These are phyloP conservation scores for Chalciporus sp. DNA, from an alignment of 1,284 basidiomycete genomes.

Conservation along the genomic window DNA sequence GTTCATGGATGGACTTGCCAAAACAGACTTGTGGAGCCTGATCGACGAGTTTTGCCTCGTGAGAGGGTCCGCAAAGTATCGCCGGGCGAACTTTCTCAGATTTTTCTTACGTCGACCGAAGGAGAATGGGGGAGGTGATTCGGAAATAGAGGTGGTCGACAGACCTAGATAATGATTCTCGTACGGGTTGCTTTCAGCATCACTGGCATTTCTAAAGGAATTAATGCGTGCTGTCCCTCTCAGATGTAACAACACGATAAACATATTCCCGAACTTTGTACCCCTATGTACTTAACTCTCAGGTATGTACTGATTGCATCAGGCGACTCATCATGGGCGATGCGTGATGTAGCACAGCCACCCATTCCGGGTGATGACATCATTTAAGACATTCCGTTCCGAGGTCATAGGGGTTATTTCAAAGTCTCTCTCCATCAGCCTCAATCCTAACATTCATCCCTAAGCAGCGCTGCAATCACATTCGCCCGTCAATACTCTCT, in stretches of 20 bases:
- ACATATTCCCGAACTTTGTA: neutral
- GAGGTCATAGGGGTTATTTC: neutral
- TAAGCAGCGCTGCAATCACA: no score
- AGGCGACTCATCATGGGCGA: neutral
- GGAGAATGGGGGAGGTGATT: slow-evolving; percentile 7
- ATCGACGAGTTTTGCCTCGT: slow-evolving; percentile 31
- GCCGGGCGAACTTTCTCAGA: slow-evolving; percentile 13
- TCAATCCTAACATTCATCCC: neutral
- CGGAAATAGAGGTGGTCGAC: neutral
- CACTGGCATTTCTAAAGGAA: neutral
- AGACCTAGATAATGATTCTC: neutral
- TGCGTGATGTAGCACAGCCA: neutral
- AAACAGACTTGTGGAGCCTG: slow-evolving; percentile 3
- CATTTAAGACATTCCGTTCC: neutral
- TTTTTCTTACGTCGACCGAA: slow-evolving; percentile 21
- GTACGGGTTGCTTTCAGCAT: neutral
- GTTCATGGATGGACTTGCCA: neutral
- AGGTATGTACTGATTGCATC: neutral
- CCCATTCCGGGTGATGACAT: neutral
- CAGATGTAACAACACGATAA: neutral
- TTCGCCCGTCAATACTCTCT: no score
- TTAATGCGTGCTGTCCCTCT: neutral
- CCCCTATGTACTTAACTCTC: neutral
- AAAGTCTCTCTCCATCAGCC: neutral
- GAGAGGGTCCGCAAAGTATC: slow-evolving; percentile 24